Evolutionary conservation across 768 basidiomycete genomes (phyloP).

Genomic region (Stropharia rugosoannulata): DNA sequence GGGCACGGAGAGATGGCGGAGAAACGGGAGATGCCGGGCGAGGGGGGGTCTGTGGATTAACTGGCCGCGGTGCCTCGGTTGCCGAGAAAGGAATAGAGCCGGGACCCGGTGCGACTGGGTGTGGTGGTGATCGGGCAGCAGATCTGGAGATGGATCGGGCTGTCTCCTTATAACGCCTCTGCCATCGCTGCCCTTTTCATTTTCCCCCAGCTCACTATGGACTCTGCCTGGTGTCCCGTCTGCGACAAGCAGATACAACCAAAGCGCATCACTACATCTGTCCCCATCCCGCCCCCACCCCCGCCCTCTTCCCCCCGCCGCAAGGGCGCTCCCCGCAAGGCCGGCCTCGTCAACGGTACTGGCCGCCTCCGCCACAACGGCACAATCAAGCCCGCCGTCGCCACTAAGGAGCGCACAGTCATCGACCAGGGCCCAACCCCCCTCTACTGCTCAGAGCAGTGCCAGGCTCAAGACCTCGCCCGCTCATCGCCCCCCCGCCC

Average conservation of each 20-base stretch:
- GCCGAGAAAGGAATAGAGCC: slow-evolving; percentile 14
- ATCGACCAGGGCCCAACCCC: slow-evolving; percentile 82
- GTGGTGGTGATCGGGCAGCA: slow-evolving; percentile 13
- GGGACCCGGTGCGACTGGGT: slow-evolving; percentile 25
- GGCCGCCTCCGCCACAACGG: slow-evolving; percentile 62
- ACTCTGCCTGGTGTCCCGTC: slow-evolving; percentile 78
- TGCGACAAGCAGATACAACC: slow-evolving; percentile 80
- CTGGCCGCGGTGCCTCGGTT: slow-evolving; percentile 27
- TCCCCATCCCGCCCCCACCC: slow-evolving; percentile 39
- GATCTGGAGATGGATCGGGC: slow-evolving; percentile 10
- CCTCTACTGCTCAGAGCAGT: slow-evolving; percentile 83
- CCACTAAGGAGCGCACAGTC: slow-evolving; percentile 57
- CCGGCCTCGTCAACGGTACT: slow-evolving; percentile 63
- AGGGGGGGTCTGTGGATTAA: slow-evolving; percentile 10
- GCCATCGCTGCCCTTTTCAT: slow-evolving; percentile 12
- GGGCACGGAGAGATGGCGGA: slow-evolving; percentile 16
- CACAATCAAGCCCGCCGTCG: slow-evolving; percentile 42
- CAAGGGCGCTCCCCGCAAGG: slow-evolving; percentile 31
- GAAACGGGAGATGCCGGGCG: slow-evolving; percentile 15
- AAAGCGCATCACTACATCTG: slow-evolving; percentile 60
- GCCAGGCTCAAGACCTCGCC: slow-evolving; percentile 59
- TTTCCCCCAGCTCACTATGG: slow-evolving; percentile 27
- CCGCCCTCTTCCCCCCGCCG: slow-evolving; percentile 35
- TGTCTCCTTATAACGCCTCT: slow-evolving; percentile 26
- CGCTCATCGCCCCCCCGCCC: slow-evolving; percentile 30